Evolutionary conservation across 257 asterid species (phyloP).

Genomic region (Echites panduratus): DNA sequence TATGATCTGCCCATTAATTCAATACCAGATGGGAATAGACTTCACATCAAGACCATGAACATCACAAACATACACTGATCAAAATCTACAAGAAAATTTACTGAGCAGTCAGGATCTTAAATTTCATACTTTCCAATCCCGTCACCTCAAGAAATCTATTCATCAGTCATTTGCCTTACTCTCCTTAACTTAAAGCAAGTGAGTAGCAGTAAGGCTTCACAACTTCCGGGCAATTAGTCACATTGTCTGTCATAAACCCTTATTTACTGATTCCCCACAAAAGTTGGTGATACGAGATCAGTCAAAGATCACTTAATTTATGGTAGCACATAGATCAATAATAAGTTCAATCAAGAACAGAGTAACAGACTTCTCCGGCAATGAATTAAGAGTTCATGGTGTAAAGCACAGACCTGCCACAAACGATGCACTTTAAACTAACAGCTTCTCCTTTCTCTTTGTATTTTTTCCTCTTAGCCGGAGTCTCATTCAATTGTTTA

Average conservation of each 20-base stretch:
- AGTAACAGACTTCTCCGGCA: conserved; percentile 3
- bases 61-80: not conserved
- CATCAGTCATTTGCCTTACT: not conserved
- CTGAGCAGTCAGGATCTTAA: not conserved
- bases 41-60: not conserved
- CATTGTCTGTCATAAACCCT: not conserved
- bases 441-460: conserved; percentile 43
- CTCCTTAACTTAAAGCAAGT: not conserved
- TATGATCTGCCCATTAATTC: conserved; percentile 1
- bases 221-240: not conserved
- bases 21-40: not conserved
- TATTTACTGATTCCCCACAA: conserved; percentile 4
- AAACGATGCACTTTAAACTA: conserved; percentile 61
- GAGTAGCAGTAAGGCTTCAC: not conserved
- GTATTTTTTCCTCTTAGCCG: conserved; percentile 41
- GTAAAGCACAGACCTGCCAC: conserved; percentile 70
- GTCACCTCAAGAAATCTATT: not conserved
- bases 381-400: conserved; percentile 18
- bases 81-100: conserved; percentile 3
- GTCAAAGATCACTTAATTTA: not conserved
- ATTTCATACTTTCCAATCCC: not conserved
- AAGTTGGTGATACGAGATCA: not conserved
- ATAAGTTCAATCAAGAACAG: conserved; percentile 3
- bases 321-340: conserved; percentile 6
- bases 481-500: conserved; percentile 53